Evolutionary conservation across 177 flowering plant species (phyloP).

Genomic region (Telopea speciosissima): DNA sequence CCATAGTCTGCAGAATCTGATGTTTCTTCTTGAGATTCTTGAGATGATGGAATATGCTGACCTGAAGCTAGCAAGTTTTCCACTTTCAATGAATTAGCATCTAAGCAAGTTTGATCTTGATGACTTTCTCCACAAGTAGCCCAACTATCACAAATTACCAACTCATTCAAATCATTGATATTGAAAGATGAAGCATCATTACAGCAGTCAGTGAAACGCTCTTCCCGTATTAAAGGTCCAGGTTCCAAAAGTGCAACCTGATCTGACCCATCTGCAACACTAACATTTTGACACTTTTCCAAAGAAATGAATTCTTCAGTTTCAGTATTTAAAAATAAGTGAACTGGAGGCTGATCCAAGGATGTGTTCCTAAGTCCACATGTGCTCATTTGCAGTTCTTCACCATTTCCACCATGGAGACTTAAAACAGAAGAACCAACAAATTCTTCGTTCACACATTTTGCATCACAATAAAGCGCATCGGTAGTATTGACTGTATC

Average conservation of each 20-base stretch:
- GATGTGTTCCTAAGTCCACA: background rate
- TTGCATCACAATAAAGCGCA: background rate
- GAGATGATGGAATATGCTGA: slow-evolving; percentile 8
- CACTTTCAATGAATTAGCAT: slow-evolving; percentile 3
- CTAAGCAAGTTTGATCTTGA: slow-evolving; percentile 7
- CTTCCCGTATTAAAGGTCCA: slow-evolving; percentile 6
- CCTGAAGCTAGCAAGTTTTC: slow-evolving; percentile 6
- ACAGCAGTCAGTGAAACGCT: background rate
- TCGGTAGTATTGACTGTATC: background rate
- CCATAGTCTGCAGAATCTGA: slow-evolving; percentile 13
- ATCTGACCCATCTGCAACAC: slow-evolving; percentile 1
- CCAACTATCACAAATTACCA: slow-evolving; percentile 9
- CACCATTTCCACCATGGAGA: slow-evolving; percentile 13
- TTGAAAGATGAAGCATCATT: background rate
- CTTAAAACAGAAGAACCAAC: slow-evolving; percentile 9
- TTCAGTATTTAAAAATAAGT: slow-evolving; percentile 1
- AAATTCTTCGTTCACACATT: slow-evolving; percentile 3
- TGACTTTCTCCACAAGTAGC: background rate
- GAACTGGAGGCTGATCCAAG: background rate
- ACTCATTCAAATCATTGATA: slow-evolving; percentile 8
- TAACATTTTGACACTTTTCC: slow-evolving; percentile 12
- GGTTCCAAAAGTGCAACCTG: slow-evolving; percentile 4
- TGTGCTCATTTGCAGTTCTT: background rate
- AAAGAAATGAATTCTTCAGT: slow-evolving; percentile 16
- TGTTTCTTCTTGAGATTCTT: slow-evolving; percentile 14